Evolutionary conservation across 257 asterid species (phyloP).

Genomic region (Sherardia arvensis): DNA sequence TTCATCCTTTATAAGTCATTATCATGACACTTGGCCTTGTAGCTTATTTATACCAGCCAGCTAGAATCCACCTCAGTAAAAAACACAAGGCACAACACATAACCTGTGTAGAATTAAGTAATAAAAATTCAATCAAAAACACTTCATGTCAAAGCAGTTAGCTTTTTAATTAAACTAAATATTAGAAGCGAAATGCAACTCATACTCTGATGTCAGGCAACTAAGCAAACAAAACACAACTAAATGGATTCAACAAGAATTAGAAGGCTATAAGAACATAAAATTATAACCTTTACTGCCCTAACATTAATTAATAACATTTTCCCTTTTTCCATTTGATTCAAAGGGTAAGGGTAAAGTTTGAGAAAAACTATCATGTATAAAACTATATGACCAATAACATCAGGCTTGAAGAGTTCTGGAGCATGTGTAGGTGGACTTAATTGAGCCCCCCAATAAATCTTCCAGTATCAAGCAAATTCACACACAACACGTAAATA

Average conservation of each 20-base stretch:
- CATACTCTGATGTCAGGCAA: not conserved
- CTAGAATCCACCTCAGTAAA: conserved; percentile 64
- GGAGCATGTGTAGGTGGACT: not conserved
- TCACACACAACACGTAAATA: not conserved
- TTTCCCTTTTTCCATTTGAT: not conserved
- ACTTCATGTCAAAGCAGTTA: not conserved
- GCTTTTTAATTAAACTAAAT: not conserved
- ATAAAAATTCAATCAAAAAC: not conserved
- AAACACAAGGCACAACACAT: conserved; percentile 74
- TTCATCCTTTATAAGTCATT: not conserved
- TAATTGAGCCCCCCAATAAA: not conserved
- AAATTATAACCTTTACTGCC: not conserved
- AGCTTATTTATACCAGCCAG: conserved; percentile 86
- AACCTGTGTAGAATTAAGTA: conserved; percentile 32
- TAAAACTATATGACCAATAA: not conserved
- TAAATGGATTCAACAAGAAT: not conserved
- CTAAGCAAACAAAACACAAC: not conserved
- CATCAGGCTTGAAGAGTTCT: not conserved
- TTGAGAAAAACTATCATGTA: not conserved
- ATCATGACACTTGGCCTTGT: not conserved
- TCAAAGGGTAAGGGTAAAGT: not conserved
- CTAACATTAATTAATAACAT: no score
- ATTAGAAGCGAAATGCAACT: not conserved
- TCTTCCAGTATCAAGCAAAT: not conserved
- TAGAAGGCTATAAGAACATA: no score